phyloP scores from a whole-genome alignment of 352 stramenopile genomes.

The Phytophthora tentaculata region DNA sequence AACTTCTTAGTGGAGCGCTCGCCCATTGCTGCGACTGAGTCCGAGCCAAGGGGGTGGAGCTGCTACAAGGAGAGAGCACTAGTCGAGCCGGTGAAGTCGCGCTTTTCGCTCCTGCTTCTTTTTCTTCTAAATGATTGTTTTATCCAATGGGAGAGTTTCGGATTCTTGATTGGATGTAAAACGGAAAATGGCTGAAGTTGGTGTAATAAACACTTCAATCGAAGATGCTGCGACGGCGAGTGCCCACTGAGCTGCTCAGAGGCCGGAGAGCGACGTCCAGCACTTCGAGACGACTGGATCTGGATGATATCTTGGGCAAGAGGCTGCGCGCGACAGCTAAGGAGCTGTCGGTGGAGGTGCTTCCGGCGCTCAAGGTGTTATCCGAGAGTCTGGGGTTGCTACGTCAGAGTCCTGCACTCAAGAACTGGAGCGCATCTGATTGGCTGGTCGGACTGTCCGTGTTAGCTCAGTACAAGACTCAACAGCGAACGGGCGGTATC shows the following conservation, averaged over 20 bases:
- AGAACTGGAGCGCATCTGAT: conserved; percentile 76
- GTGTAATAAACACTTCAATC: conserved; percentile 24
- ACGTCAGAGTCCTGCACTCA: conserved; percentile 60
- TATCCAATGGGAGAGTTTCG: neutral
- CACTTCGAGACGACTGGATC: conserved; percentile 2
- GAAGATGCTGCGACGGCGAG: conserved; percentile 22
- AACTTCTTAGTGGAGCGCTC: conserved; percentile 81
- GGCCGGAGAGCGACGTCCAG: conserved; percentile 9
- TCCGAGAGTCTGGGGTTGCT: conserved; percentile 73
- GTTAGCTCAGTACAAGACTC: conserved; percentile 73
- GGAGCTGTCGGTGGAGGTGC: conserved; percentile 62
- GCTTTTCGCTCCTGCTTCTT: conserved; percentile 8
- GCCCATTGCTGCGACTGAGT: conserved; percentile 40
- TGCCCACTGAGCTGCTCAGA: neutral
- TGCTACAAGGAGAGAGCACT: neutral
- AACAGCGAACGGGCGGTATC: conserved; percentile 34
- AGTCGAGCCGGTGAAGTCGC: conserved; percentile 19
- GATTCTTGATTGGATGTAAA: conserved; percentile 3
- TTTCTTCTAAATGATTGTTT: conserved; percentile 9
- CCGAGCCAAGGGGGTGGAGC: neutral
- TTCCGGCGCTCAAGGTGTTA: conserved; percentile 78
- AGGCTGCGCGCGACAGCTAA: conserved; percentile 38
- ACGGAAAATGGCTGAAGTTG: neutral
- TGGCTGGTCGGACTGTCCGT: conserved; percentile 86
- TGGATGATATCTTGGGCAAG: conserved; percentile 34